Conservation (phyloP, 129 eudicot genomes). For the Flaveria trinervia region DNA sequence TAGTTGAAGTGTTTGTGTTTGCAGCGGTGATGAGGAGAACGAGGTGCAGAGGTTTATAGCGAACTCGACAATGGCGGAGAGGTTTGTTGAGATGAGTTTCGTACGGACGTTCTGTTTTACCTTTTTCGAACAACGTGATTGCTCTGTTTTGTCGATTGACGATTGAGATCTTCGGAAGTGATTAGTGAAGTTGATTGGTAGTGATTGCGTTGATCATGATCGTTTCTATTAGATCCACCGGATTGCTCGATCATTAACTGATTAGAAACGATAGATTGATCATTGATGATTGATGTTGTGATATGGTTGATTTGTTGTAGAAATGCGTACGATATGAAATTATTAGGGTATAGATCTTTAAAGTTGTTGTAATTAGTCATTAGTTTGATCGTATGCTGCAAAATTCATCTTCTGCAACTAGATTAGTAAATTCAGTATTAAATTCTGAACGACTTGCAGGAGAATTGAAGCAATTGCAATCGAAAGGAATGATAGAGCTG, state of each 20-base stretch:
- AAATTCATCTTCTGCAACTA: no score
- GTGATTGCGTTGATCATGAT: conserved; percentile 18
- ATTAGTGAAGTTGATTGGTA: background rate
- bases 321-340: conserved; percentile 10
- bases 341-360: background rate
- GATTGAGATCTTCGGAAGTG: background rate
- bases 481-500: conserved; percentile 62
- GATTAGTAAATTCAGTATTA: background rate
- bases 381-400: no score
- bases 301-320: background rate
- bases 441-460: conserved; percentile 38
- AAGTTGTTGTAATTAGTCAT: background rate
- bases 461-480: conserved; percentile 36
- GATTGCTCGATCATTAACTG: conserved; percentile 24
- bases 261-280: background rate
- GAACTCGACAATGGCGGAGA: conserved; percentile 65
- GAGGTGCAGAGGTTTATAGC: conserved; percentile 49
- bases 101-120: conserved; percentile 22
- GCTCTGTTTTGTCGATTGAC: conserved; percentile 3
- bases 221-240: conserved; percentile 25
- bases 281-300: background rate
- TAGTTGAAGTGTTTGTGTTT: conserved; percentile 4
- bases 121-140: background rate
- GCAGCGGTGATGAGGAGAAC: conserved; percentile 46
- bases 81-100: conserved; percentile 44